These are phyloP conservation scores for Lagenaria siceraria DNA, from an alignment of 306 rosid genomes.

Conservation along the genomic window DNA sequence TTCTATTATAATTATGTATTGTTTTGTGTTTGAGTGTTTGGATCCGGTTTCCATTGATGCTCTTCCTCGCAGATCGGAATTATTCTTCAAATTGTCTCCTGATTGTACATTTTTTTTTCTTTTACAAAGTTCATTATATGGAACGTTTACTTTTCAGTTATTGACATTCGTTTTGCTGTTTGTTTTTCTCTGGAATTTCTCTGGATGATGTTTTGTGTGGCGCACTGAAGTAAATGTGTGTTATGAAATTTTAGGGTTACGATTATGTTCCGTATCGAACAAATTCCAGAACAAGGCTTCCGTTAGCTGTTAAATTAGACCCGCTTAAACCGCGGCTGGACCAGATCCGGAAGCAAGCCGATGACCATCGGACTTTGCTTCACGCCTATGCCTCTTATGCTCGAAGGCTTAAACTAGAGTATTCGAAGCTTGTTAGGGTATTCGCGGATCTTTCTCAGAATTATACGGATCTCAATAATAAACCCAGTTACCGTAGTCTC, in stretches of 20 bases:
- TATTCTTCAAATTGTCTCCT: neutral
- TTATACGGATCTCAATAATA: conserved; percentile 62
- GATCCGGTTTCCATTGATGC: conserved; percentile 4
- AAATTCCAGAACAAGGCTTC: conserved; percentile 45
- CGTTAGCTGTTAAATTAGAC: conserved; percentile 67
- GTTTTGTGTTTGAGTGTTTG: conserved; percentile 18
- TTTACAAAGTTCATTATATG: neutral
- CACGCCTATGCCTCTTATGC: conserved; percentile 68
- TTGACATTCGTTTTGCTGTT: neutral
- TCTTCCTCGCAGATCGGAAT: neutral
- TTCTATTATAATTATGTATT: neutral
- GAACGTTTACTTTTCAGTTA: neutral
- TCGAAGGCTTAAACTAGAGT: conserved; percentile 84
- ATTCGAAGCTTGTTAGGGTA: conserved; percentile 69
- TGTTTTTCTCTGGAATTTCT: neutral
- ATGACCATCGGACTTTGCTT: conserved; percentile 70
- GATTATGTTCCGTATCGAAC: conserved; percentile 27
- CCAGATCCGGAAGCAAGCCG: conserved; percentile 92
- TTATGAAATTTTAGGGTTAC: conserved; percentile 33
- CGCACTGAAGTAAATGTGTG: neutral
- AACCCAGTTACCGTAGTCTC: conserved; percentile 41
- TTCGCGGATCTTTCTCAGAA: conserved; percentile 66
- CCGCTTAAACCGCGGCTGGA: conserved; percentile 82
- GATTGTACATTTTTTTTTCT: neutral
- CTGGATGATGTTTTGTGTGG: neutral